These are phyloP conservation scores for Xylaria longipes DNA, from an alignment of 495 filamentous ascomycete species.

Conservation along the genomic window DNA sequence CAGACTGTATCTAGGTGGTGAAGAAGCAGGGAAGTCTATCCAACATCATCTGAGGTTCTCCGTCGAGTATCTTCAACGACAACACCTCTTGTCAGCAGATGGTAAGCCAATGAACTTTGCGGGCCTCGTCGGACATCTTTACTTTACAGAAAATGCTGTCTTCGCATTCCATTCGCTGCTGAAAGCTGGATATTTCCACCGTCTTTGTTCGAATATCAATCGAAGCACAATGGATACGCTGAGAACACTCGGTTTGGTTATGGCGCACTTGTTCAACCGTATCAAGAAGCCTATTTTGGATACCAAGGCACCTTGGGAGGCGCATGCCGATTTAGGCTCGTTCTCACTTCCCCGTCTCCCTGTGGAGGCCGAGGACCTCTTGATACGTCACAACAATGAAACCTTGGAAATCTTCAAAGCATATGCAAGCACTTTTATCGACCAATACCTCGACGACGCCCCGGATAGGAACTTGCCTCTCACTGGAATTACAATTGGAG, in stretches of 20 bases:
- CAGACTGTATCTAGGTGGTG: slow-evolving; percentile 70
- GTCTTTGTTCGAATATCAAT: slow-evolving; percentile 60
- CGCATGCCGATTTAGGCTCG: background rate
- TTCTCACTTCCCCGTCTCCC: slow-evolving; percentile 70
- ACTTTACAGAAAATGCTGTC: slow-evolving; percentile 72
- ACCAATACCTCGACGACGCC: slow-evolving; percentile 61
- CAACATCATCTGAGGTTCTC: slow-evolving; percentile 80
- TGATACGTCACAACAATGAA: slow-evolving; percentile 66
- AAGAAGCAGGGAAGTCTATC: slow-evolving; percentile 63
- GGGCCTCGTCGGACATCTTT: slow-evolving; percentile 69
- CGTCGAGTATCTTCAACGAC: slow-evolving; percentile 76
- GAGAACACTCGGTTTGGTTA: slow-evolving; percentile 64
- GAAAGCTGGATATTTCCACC: slow-evolving; percentile 70
- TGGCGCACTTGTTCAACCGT: slow-evolving; percentile 68
- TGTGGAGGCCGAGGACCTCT: slow-evolving; percentile 54
- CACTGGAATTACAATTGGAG: slow-evolving; percentile 55
- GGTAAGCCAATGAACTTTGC: slow-evolving; percentile 75
- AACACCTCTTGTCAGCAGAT: slow-evolving; percentile 62
- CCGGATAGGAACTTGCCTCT: slow-evolving; percentile 65
- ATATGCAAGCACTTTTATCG: slow-evolving; percentile 72
- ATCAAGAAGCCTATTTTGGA: background rate
- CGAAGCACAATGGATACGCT: slow-evolving; percentile 42
- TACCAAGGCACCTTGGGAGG: background rate
- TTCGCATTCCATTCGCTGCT: slow-evolving; percentile 79
- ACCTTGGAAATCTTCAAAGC: slow-evolving; percentile 67